Evolutionary conservation across 176 grass and related monocot genomes (phyloP).

Genomic region (Oryza rufipogon): DNA sequence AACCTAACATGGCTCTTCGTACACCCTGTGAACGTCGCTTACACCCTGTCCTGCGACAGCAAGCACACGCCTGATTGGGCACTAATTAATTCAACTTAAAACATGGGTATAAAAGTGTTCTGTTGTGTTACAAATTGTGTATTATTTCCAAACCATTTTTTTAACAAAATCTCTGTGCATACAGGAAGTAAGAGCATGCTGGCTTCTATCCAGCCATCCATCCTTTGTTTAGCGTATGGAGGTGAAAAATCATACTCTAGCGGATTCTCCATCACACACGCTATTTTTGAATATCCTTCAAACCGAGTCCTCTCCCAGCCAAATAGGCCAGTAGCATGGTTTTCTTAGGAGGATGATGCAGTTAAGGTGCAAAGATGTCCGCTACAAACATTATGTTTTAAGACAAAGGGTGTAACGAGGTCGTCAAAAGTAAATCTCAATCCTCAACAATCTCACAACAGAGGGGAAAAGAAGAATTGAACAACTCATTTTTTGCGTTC

Average conservation of each 20-base stretch:
- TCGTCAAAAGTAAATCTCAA: background rate
- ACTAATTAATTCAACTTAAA: background rate
- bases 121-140: background rate
- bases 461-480: background rate
- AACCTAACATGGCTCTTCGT: background rate
- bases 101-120: background rate
- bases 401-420: background rate
- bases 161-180: background rate
- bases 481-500: conserved; percentile 5
- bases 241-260: too few species aligned
- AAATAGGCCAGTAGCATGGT: background rate
- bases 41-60: too few species aligned
- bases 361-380: background rate
- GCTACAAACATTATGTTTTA: background rate
- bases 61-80: background rate
- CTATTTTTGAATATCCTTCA: too few species aligned
- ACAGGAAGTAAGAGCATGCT: background rate
- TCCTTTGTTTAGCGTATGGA: too few species aligned
- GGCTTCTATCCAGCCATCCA: too few species aligned
- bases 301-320: too few species aligned
- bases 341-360: background rate
- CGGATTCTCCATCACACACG: too few species aligned
- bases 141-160: background rate
- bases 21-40: background rate
- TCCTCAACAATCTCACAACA: background rate